These are phyloP conservation scores for Phytophthora tentaculata DNA, from an alignment of 352 stramenopile genomes.

Conservation along the genomic window DNA sequence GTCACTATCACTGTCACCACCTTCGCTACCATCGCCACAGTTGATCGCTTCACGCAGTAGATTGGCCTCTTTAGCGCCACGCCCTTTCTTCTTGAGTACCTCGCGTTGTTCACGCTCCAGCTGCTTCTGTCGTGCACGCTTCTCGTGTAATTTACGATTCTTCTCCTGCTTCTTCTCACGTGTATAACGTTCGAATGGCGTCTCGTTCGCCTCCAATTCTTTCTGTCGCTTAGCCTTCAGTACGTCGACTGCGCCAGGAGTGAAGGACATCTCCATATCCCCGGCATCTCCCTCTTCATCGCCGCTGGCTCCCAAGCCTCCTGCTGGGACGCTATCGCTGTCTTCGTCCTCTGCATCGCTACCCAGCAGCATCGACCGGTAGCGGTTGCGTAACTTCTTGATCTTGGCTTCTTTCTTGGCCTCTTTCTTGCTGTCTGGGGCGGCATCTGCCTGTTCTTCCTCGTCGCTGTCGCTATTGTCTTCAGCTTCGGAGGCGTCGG, in stretches of 20 bases:
- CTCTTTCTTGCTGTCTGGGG: constrained; percentile 42
- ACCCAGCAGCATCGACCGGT: constrained; percentile 80
- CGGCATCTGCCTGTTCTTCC: constrained; percentile 20
- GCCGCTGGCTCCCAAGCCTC: constrained; percentile 34
- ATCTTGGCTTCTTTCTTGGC: constrained; percentile 76
- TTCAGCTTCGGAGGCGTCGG: constrained; percentile 60
- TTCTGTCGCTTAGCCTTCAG: constrained; percentile 79
- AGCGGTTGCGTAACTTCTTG: constrained; percentile 81
- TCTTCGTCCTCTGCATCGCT: constrained; percentile 75
- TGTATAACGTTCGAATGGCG: constrained; percentile 83
- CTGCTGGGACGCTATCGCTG: constrained; percentile 39
- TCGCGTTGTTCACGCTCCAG: constrained; percentile 69
- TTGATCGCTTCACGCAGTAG: constrained; percentile 68
- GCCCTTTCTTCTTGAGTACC: constrained; percentile 69
- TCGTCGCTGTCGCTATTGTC: constrained; percentile 50
- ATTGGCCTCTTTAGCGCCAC: constrained; percentile 49
- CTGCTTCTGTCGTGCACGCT: constrained; percentile 67
- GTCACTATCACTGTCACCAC: constrained; percentile 38
- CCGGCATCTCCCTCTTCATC: constrained; percentile 46
- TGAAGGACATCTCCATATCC: constrained; percentile 90
- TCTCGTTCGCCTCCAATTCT: constrained; percentile 81
- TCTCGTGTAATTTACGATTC: constrained; percentile 86
- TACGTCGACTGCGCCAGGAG: constrained; percentile 66
- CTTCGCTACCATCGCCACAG: constrained; percentile 39
- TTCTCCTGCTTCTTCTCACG: constrained; percentile 89